Conservation (phyloP, 805 yeast genomes). For the Saccharomycopsis capsularis region DNA sequence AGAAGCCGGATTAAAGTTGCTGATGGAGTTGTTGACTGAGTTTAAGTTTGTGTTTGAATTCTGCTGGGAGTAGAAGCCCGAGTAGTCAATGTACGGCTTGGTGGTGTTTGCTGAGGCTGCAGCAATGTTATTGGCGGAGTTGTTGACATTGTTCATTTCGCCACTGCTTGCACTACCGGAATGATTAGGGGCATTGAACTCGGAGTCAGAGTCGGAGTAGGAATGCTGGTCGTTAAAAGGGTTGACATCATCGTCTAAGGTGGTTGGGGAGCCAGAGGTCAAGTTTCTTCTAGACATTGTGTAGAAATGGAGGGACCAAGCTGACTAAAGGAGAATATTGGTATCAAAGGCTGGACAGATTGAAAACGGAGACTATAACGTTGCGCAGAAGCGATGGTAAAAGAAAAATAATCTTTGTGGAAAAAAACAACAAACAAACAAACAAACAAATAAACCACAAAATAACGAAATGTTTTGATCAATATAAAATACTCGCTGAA, state of each 20-base stretch:
- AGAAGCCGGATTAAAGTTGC: no score
- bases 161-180: not conserved
- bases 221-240: conserved; percentile 26
- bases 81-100: conserved; percentile 28
- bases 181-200: not conserved
- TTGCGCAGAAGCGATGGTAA: no score
- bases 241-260: conserved; percentile 26
- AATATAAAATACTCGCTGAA: no score
- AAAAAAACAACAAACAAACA: no score
- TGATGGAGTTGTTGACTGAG: conserved; percentile 25
- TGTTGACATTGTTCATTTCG: conserved; percentile 10
- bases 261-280: conserved; percentile 28
- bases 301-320: no score
- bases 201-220: conserved; percentile 14
- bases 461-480: no score
- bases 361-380: no score
- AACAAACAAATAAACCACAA: no score
- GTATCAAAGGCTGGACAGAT: no score
- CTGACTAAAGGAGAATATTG: no score
- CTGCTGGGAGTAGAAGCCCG: conserved; percentile 32
- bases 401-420: no score
- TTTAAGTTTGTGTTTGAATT: conserved; percentile 23
- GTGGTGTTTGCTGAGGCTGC: conserved; percentile 8
- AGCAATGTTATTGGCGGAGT: conserved; percentile 11
- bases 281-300: conserved; percentile 29